Conservation (phyloP, 768 basidiomycete species). For the Nevesoporus exiguus region DNA sequence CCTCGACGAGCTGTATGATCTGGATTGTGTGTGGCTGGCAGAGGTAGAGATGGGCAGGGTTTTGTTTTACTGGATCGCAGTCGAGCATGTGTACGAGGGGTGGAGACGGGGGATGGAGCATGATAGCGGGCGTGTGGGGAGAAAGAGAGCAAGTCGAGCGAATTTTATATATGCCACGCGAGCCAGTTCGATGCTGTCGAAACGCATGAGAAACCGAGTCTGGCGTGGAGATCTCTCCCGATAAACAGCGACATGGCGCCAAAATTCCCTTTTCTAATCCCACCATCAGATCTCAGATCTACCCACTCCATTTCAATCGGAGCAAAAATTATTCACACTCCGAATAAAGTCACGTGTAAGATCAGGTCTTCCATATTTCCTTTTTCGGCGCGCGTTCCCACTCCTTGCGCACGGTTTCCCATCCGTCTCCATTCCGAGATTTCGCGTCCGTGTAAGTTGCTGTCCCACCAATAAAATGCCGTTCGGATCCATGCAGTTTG, state of each 20-base stretch:
- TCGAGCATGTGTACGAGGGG: constrained; percentile 22
- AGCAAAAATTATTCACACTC: not conserved
- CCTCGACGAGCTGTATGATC: constrained; percentile 75
- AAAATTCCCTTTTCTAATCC: constrained; percentile 4
- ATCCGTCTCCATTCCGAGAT: constrained; percentile 5
- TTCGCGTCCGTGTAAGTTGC: not conserved
- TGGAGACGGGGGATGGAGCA: constrained; percentile 26
- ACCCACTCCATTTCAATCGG: constrained; percentile 1
- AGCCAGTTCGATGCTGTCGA: constrained; percentile 11
- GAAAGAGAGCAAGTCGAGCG: constrained; percentile 7
- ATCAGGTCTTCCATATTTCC: constrained; percentile 11
- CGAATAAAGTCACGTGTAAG: constrained; percentile 15
- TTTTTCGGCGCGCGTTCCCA: constrained; percentile 15
- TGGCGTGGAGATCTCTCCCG: not conserved
- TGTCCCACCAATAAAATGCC: not conserved
- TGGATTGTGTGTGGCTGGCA: constrained; percentile 51
- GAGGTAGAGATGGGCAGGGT: constrained; percentile 42
- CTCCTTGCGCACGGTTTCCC: constrained; percentile 14
- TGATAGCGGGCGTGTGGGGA: constrained; percentile 21
- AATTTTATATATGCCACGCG: constrained; percentile 26
- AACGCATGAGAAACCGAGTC: constrained; percentile 19
- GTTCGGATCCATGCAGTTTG: not conserved
- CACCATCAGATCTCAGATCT: constrained; percentile 23
- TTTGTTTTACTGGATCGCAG: constrained; percentile 35
- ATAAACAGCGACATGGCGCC: constrained; percentile 15